Conservation (phyloP, 305 asterid genomes). For the Fraxinus sp. region DNA sequence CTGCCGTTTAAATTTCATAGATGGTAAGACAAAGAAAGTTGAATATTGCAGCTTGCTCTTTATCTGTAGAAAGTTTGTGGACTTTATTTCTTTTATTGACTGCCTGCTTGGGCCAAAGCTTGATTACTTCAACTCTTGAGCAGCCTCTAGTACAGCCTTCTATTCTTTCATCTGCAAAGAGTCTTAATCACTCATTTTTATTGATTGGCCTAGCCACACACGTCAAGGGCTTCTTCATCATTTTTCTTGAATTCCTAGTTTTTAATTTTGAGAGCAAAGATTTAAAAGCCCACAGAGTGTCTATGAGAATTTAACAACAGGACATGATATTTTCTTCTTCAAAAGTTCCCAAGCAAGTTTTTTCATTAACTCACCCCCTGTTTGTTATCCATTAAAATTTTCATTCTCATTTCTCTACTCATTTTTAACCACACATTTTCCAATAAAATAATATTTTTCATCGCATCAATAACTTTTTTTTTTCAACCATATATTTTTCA, state of each 20-base stretch:
- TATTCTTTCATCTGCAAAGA: not conserved
- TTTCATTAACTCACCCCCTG: not conserved
- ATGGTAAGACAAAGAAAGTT: not conserved
- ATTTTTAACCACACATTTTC: too few relatives aligned
- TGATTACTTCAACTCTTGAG: not conserved
- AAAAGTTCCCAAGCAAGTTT: not conserved
- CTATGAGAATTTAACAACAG: not conserved
- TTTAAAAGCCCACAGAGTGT: not conserved
- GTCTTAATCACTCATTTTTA: not conserved
- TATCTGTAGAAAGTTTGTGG: not conserved
- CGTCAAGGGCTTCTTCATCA: not conserved
- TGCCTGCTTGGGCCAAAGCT: not conserved
- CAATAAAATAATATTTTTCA: too few relatives aligned
- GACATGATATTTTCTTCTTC: slow-evolving; percentile 4
- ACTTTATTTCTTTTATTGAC: not conserved
- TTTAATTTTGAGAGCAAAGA: not conserved
- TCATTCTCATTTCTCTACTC: too few relatives aligned
- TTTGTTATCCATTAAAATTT: too few relatives aligned
- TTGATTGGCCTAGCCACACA: not conserved
- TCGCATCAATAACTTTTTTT: too few relatives aligned
- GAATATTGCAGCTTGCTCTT: not conserved
- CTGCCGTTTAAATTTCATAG: not conserved
- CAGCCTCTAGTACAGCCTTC: not conserved
- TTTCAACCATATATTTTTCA: too few relatives aligned
- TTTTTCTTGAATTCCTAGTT: slow-evolving; percentile 1